Evolutionary conservation across 148 eudicot species (phyloP).

Genomic region (Drosera capensis): DNA sequence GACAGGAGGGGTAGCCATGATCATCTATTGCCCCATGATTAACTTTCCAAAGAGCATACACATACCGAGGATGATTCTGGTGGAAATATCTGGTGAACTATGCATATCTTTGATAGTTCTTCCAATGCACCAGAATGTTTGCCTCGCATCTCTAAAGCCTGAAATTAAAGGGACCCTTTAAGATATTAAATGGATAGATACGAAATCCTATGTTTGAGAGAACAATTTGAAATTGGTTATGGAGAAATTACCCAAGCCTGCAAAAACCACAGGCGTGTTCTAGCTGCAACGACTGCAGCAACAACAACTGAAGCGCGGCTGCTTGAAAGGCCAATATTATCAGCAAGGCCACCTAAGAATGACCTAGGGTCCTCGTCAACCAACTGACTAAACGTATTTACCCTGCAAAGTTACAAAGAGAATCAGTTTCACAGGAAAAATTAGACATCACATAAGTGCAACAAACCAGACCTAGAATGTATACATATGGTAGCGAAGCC

Average conservation of each 20-base stretch:
- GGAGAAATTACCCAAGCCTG: constrained; percentile 83
- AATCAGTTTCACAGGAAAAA: constrained; percentile 7
- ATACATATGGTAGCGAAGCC: constrained; percentile 2
- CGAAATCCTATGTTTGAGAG: too few relatives aligned
- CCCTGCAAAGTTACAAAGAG: constrained; percentile 23
- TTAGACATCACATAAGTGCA: constrained; percentile 3
- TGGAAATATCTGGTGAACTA: constrained; percentile 68
- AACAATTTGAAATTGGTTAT: too few relatives aligned
- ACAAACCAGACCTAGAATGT: neutral
- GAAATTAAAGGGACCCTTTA: neutral
- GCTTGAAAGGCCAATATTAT: constrained; percentile 55
- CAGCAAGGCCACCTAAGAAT: constrained; percentile 80
- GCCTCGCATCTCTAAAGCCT: constrained; percentile 90
- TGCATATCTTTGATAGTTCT: constrained; percentile 65
- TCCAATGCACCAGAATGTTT: constrained; percentile 55
- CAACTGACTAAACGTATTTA: constrained; percentile 36
- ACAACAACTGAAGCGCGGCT: constrained; percentile 73
- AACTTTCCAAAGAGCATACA: constrained; percentile 13
- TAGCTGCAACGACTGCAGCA: constrained; percentile 87
- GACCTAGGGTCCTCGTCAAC: constrained; percentile 67
- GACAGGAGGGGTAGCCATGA: too few relatives aligned
- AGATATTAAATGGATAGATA: neutral
- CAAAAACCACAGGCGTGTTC: constrained; percentile 67
- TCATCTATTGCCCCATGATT: too few relatives aligned
- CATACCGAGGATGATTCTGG: constrained; percentile 76